Base-by-base conservation (phyloP, 225 moss, liverwort and hornwort species). In the Asterella californica region DNA sequence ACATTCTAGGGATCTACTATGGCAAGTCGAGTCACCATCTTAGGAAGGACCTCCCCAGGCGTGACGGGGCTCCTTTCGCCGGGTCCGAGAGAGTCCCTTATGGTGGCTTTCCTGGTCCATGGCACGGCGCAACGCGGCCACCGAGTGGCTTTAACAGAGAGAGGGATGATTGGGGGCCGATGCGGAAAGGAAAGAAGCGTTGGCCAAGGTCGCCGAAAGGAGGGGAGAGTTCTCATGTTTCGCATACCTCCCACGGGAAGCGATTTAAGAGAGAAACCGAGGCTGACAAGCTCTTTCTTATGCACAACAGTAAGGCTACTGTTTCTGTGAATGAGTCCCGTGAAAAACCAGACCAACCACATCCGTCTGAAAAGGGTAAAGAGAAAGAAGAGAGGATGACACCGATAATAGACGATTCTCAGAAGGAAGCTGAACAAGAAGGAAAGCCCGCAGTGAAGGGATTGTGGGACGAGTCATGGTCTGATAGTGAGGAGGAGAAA, bases 231-330 rank as follows among this genome's bases (percentile, higher is more conserved):
- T 70, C 82, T 6, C 70, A 82, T 54, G 54, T 59, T 18, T 68
- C 70, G 36, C 55, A 70, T n/a, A 53, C 60, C 12, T 49, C 80
- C 11, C 73, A 74, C 27, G 73, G 73, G 0, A 86, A 86, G 62
- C 81, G 83, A 48, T 86, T 83, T 50, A 81, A 83, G 86, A 83
- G 76, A 75, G 86, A 86, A 72, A 86, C 78, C 7, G 78, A 83
- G 64, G 83, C 83, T 33, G 83, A 86, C 82, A 86, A 79, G 48
- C 81, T 86, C 0, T 86, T 78, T 34, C 81, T 83, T 14, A 81
- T 86, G 83, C 86, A 86, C 68, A 86, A 86, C 36, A 83, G 81
- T 63, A 86, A 79, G 76, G 86, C 86, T 9, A 83, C 81, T 2
- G 81, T 72, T 11, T 50, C 70, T 17, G 29, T 53, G 61, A n/a